Percentiles rank a stretch among this genome's conserved stretches.
phyloP scores from a whole-genome alignment of 805 yeast species.

The Candida germanica region DNA sequence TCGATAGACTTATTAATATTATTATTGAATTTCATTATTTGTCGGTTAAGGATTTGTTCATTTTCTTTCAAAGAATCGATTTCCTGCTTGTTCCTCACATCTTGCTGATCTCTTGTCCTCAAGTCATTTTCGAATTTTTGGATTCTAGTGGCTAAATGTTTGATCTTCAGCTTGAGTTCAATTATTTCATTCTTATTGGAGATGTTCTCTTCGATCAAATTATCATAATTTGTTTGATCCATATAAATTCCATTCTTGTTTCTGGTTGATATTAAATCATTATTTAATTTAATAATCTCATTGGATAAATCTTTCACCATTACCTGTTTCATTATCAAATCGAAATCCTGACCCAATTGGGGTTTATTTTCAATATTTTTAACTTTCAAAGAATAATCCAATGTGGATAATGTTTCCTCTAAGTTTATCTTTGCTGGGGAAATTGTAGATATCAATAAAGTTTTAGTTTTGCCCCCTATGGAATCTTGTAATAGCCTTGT shows the following conservation, averaged over 20 bases:
- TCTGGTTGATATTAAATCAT: constrained; percentile 61
- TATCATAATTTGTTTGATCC: constrained; percentile 53
- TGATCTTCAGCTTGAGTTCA: constrained; percentile 12
- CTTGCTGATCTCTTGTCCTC: constrained; percentile 4
- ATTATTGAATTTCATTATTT: background rate
- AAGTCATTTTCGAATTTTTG: constrained; percentile 5
- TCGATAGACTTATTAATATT: constrained; percentile 3
- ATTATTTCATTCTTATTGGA: constrained; percentile 13
- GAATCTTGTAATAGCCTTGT: constrained; percentile 76
- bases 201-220: constrained; percentile 15
- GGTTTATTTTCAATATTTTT: constrained; percentile 70
- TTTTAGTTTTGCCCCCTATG: constrained; percentile 84
- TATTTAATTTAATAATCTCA: constrained; percentile 54
- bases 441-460: constrained; percentile 82
- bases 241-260: constrained; percentile 63
- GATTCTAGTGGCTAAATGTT: constrained; percentile 4
- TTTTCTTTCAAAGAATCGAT: constrained; percentile 7
- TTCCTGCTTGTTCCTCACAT: background rate
- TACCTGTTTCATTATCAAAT: constrained; percentile 47
- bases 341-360: constrained; percentile 43
- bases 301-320: constrained; percentile 50
- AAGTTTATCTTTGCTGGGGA: constrained; percentile 77
- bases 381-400: constrained; percentile 86
- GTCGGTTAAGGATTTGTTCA: constrained; percentile 2
- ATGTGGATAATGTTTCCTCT: constrained; percentile 80